Conservation (phyloP, 495 filamentous ascomycete genomes). For the Mycothermus thermophilus region DNA sequence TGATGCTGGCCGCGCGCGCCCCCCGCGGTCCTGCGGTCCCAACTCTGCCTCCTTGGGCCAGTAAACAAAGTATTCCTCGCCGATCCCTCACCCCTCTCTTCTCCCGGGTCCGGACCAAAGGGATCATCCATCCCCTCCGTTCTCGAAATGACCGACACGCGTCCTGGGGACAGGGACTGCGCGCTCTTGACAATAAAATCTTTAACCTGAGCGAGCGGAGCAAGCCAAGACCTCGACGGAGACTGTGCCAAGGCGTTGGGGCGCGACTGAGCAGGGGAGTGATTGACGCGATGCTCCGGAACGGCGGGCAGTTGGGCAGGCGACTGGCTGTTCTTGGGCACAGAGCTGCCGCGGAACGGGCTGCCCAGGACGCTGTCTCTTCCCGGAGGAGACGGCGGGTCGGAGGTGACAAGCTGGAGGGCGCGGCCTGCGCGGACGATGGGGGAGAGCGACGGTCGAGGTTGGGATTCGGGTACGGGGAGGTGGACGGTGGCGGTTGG, state of each 20-base stretch:
- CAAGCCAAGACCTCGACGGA: conserved; percentile 14
- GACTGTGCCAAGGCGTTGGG: background rate
- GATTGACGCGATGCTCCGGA: background rate
- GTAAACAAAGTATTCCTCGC: conserved; percentile 12
- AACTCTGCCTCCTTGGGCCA: conserved; percentile 1
- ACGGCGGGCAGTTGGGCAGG: conserved; percentile 7
- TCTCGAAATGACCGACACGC: background rate
- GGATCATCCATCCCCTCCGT: conserved; percentile 20
- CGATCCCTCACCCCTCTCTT: conserved; percentile 8
- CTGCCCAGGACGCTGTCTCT: conserved; percentile 32
- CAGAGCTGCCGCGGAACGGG: conserved; percentile 34
- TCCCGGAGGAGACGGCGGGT: conserved; percentile 34
- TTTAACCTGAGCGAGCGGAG: conserved; percentile 13
- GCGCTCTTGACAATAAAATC: conserved; percentile 17
- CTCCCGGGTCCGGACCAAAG: conserved; percentile 17
- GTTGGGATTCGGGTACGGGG: conserved; percentile 12
- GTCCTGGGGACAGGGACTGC: conserved; percentile 14
- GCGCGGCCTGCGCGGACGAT: conserved; percentile 37
- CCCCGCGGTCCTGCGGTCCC: conserved; percentile 13
- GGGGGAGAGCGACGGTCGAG: conserved; percentile 34
- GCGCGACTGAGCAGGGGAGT: background rate
- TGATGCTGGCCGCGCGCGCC: conserved; percentile 7
- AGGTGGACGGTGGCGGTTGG: conserved; percentile 3
- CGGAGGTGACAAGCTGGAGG: conserved; percentile 38
- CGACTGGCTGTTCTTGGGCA: conserved; percentile 18